Evolutionary conservation across 768 basidiomycete species (phyloP).

Genomic region (Rhodotorula toruloides): DNA sequence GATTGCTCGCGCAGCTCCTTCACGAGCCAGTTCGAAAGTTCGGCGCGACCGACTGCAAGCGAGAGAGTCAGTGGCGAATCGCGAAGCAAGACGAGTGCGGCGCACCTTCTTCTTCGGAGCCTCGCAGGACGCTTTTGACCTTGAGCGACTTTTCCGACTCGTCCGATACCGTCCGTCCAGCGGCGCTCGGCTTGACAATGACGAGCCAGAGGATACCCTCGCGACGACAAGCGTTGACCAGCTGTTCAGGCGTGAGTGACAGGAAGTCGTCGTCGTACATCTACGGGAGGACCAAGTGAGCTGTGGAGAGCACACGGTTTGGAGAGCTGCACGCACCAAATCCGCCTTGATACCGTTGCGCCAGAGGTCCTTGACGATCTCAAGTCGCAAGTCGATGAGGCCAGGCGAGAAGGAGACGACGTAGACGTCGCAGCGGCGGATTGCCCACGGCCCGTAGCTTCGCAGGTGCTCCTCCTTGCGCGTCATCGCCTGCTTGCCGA

Average conservation of each 20-base stretch:
- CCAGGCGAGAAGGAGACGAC: constrained; percentile 41
- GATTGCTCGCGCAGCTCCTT: constrained; percentile 35
- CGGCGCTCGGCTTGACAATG: constrained; percentile 36
- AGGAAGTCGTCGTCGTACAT: constrained; percentile 42
- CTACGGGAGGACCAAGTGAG: background rate
- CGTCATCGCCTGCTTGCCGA: constrained; percentile 14
- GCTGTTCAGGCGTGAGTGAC: constrained; percentile 39
- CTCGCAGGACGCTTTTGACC: constrained; percentile 29
- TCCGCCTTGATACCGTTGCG: constrained; percentile 41
- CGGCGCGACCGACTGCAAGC: constrained; percentile 26
- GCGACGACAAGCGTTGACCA: constrained; percentile 39
- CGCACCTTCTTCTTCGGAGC: constrained; percentile 36
- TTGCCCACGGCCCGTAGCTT: constrained; percentile 40
- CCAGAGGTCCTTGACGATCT: constrained; percentile 44
- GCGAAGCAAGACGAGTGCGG: background rate
- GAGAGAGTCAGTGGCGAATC: no score
- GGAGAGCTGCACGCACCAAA: constrained; percentile 26
- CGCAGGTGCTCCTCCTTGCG: constrained; percentile 24
- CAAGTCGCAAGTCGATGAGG: constrained; percentile 41
- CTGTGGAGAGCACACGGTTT: background rate
- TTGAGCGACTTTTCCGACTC: constrained; percentile 35
- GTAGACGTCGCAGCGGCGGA: constrained; percentile 45
- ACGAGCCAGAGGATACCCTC: constrained; percentile 44
- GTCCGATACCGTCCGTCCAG: constrained; percentile 4
- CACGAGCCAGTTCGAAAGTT: constrained; percentile 32